Conservation (phyloP, 306 rosid species). For the Mimosa pudica region DNA sequence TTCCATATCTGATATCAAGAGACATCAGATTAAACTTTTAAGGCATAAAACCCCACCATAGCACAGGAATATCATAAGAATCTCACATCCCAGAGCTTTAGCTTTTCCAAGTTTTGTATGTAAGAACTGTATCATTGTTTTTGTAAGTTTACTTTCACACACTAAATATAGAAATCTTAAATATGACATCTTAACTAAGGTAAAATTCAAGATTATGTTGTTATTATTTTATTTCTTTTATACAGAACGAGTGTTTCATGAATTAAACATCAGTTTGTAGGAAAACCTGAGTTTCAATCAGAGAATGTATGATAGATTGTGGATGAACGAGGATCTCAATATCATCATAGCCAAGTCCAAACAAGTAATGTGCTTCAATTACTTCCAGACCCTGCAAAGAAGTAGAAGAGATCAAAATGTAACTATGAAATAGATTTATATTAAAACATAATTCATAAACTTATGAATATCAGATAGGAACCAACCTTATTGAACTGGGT, state of each 20-base stretch:
- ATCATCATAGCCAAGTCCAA: constrained; percentile 88
- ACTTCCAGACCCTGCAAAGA: constrained; percentile 87
- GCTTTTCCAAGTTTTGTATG: background rate
- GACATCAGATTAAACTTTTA: background rate
- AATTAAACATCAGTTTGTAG: background rate
- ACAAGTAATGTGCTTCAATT: constrained; percentile 96
- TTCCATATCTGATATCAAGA: background rate
- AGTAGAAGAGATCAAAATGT: constrained; percentile 18
- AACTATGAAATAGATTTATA: background rate
- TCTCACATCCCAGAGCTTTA: background rate
- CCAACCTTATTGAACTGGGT: constrained; percentile 94
- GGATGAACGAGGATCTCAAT: constrained; percentile 94
- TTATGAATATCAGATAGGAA: background rate
- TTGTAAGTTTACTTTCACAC: background rate
- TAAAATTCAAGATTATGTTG: background rate
- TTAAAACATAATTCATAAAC: background rate
- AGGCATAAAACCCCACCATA: background rate
- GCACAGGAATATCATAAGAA: background rate
- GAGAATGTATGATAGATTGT: constrained; percentile 94
- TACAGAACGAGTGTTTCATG: background rate
- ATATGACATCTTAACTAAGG: background rate
- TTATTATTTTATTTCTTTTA: background rate
- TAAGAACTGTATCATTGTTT: background rate
- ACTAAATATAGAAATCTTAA: background rate
- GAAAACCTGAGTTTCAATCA: constrained; percentile 93